These are phyloP conservation scores for Fusarium floridanum DNA, from an alignment of 2,329 filamentous ascomycete species.

Conservation along the genomic window DNA sequence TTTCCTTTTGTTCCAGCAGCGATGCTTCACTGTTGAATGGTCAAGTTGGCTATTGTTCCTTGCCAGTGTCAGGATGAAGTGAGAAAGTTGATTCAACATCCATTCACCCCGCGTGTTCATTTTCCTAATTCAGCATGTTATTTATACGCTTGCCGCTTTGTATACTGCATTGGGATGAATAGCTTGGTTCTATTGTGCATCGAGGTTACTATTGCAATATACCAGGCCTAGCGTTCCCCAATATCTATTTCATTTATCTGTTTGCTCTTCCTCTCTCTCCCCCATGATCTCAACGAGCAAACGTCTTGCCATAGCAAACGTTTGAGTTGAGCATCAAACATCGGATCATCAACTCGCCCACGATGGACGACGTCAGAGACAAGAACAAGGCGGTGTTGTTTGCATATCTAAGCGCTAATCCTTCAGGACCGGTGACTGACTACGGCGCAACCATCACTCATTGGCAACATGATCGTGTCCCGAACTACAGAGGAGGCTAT, in stretches of 20 bases:
- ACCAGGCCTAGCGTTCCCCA: background rate
- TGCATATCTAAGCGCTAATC: constrained; percentile 34
- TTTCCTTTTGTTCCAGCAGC: constrained; percentile 6
- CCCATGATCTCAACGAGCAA: background rate
- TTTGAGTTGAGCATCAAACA: background rate
- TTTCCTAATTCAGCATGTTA: background rate
- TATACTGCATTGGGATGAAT: constrained; percentile 4
- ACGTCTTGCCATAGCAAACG: background rate
- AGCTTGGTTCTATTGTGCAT: background rate
- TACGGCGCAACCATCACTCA: constrained; percentile 91
- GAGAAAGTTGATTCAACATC: background rate
- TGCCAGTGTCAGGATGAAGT: constrained; percentile 32
- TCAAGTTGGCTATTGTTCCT: background rate
- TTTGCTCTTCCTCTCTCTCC: background rate
- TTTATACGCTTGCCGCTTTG: background rate
- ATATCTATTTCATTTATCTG: background rate
- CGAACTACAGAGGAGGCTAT: constrained; percentile 77
- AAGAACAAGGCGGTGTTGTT: constrained; percentile 18
- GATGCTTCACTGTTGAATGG: background rate
- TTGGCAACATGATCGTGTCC: constrained; percentile 85
- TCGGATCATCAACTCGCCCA: background rate
- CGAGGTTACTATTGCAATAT: background rate
- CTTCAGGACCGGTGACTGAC: constrained; percentile 86
- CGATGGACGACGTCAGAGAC: constrained; percentile 21
- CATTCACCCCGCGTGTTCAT: background rate